phyloP scores from a whole-genome alignment of 2,329 filamentous ascomycete genomes.

The Penicillium sp. region DNA sequence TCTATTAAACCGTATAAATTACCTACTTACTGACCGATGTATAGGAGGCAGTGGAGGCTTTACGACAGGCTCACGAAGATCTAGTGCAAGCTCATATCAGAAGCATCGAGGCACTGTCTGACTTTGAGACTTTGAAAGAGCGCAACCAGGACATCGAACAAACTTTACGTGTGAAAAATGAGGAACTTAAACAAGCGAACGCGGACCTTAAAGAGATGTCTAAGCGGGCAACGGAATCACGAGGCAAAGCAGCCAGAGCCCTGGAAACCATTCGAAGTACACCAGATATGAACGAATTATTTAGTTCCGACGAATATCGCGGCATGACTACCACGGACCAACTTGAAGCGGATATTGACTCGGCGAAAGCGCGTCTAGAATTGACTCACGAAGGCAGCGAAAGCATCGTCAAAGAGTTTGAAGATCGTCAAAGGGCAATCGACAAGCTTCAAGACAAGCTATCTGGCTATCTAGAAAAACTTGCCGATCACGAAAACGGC shows the following conservation, averaged over 20 bases:
- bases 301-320: slow-evolving; percentile 28
- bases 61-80: slow-evolving; percentile 60
- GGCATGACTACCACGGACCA: slow-evolving; percentile 57
- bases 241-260: slow-evolving; percentile 18
- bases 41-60: slow-evolving; percentile 56
- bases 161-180: slow-evolving; percentile 38
- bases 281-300: slow-evolving; percentile 30
- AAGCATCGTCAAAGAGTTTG: slow-evolving; percentile 71
- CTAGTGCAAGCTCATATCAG: slow-evolving; percentile 67
- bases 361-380: slow-evolving; percentile 70
- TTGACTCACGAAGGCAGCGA: slow-evolving; percentile 76
- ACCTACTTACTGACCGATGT: not conserved
- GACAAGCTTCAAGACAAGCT: slow-evolving; percentile 59
- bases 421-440: slow-evolving; percentile 68
- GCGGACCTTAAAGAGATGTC: slow-evolving; percentile 21
- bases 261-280: slow-evolving; percentile 15
- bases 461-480: slow-evolving; percentile 50
- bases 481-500: slow-evolving; percentile 53
- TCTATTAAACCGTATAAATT: not conserved
- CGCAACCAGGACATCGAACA: slow-evolving; percentile 60
- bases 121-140: slow-evolving; percentile 64
- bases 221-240: slow-evolving; percentile 14
- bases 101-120: slow-evolving; percentile 76
- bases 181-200: slow-evolving; percentile 36
- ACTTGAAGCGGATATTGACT: slow-evolving; percentile 68